Evolutionary conservation across 805 yeast species (phyloP), one percentile per base, ranked within the genome.

Genomic region (Maudiozyma saulgeensis): DNA sequence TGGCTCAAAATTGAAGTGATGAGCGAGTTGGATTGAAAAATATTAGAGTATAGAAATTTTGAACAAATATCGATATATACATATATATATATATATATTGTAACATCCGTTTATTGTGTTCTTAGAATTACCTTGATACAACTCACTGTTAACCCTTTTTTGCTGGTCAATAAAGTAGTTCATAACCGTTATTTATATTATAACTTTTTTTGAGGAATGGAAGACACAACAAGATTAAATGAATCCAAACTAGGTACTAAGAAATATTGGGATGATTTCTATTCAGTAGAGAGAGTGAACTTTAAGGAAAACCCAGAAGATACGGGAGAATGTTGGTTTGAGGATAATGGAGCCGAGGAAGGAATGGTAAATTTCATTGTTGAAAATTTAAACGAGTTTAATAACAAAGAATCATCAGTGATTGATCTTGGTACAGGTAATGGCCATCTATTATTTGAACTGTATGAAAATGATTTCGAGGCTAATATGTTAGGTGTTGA

Each of bases 291-390:
- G 61, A 77, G 79, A 53, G 58, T 64, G 26, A 91, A 91, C 67
- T 91, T 86, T 59, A 66, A 72, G 39, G 78, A 78, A 28, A 86
- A 91, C 62, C 80, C 84, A 16, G 75, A 83, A 18, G 97, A 93
- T 63, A 82, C 89, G 0, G 99, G 99, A 1, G 98, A 93, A 66
- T 79, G 90, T 64, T 93, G 99, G 99, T 93, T 93, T 66, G 81
- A 85, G 56, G 99, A 93, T 60, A 83, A 86, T n/a, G 89, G 84
- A 59, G 98, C 99, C 0, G 98, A 91, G 61, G 75, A 73, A 51
- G 84, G 81, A 61, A 84, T 93, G 80, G 74, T 85, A n/a, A 79
- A 79, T 45, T 90, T 84, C 58, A 63, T 91, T 6, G 68, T 73
- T 16, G 79, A 79, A 4, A 75, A 81, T 54, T 42, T 77, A 3